Conservation (phyloP, 1,284 basidiomycete species). For the Apiotrichum montevideense region DNA sequence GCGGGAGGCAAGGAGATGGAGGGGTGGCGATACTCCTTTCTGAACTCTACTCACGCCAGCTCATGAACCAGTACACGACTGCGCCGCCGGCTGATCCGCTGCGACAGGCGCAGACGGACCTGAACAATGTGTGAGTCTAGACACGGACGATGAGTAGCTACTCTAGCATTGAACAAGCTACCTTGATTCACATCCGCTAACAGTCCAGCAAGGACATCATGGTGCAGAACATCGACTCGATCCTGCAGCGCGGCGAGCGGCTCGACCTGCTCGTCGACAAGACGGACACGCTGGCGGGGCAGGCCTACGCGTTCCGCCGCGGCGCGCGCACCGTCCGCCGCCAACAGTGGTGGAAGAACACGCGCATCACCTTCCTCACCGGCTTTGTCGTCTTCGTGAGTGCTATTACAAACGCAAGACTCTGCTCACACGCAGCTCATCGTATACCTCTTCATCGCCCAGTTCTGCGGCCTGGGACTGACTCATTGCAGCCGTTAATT, state of each 20-base stretch:
- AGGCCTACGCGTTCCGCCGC: conserved; percentile 91
- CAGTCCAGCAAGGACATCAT: conserved; percentile 73
- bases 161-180: not conserved
- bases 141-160: too few species aligned
- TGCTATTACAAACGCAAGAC: conserved; percentile 16
- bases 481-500: conserved; percentile 21
- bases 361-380: conserved; percentile 64
- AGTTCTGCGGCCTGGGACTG: conserved; percentile 68
- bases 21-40: too few species aligned
- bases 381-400: conserved; percentile 69
- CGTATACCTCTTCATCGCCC: conserved; percentile 71
- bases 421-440: conserved; percentile 52
- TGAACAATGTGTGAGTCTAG: conserved; percentile 64
- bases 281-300: conserved; percentile 90
- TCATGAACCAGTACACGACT: conserved; percentile 82
- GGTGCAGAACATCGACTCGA: conserved; percentile 89
- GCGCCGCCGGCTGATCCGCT: conserved; percentile 88
- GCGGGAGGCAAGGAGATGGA: too few species aligned
- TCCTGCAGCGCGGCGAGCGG: conserved; percentile 86
- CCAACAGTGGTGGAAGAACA: conserved; percentile 97
- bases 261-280: conserved; percentile 96
- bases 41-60: conserved; percentile 34
- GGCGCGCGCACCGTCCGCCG: conserved; percentile 79
- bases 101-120: conserved; percentile 77
- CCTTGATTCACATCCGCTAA: not conserved